Percentiles rank a stretch among this genome's conserved stretches.
Evolutionary conservation across 495 filamentous ascomycete species (phyloP).

Genomic region (Letharia columbiana): DNA sequence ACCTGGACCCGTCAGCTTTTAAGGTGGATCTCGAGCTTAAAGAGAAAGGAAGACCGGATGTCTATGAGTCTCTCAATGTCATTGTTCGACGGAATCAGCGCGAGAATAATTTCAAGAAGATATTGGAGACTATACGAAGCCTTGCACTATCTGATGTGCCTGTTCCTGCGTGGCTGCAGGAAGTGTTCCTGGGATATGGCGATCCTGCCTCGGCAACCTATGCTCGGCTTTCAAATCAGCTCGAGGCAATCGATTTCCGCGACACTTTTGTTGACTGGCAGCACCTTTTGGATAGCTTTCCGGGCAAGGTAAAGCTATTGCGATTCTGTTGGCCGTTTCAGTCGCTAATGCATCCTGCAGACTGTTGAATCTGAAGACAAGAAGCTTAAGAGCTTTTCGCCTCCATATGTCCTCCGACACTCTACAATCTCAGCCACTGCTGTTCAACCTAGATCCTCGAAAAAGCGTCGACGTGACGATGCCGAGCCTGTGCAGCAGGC

Average conservation of each 20-base stretch:
- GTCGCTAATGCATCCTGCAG: slow-evolving; percentile 26
- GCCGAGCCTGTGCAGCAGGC: slow-evolving; percentile 51
- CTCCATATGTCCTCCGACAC: slow-evolving; percentile 75
- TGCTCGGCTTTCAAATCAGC: slow-evolving; percentile 67
- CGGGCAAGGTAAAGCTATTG: slow-evolving; percentile 46
- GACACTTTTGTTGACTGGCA: slow-evolving; percentile 96
- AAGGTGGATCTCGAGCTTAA: slow-evolving; percentile 63
- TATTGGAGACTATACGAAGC: slow-evolving; percentile 82
- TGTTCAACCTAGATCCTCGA: slow-evolving; percentile 45
- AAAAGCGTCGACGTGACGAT: slow-evolving; percentile 74
- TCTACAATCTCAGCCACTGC: slow-evolving; percentile 35
- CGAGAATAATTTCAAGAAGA: slow-evolving; percentile 96
- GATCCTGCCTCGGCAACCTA: slow-evolving; percentile 84
- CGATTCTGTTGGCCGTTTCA: neutral
- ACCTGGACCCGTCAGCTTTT: slow-evolving; percentile 71
- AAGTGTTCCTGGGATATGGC: slow-evolving; percentile 93
- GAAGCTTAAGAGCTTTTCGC: slow-evolving; percentile 64
- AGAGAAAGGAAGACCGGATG: slow-evolving; percentile 56
- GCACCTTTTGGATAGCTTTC: slow-evolving; percentile 80
- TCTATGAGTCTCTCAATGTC: slow-evolving; percentile 83
- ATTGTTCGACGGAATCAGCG: slow-evolving; percentile 74
- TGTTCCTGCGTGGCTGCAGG: slow-evolving; percentile 85
- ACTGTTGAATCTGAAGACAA: slow-evolving; percentile 67
- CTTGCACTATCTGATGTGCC: slow-evolving; percentile 79
- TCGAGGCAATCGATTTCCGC: slow-evolving; percentile 73